Percentiles rank a stretch among this genome's conserved stretches.
Conservation (phyloP, 305 asterid genomes). For the Andrographis paniculata region DNA sequence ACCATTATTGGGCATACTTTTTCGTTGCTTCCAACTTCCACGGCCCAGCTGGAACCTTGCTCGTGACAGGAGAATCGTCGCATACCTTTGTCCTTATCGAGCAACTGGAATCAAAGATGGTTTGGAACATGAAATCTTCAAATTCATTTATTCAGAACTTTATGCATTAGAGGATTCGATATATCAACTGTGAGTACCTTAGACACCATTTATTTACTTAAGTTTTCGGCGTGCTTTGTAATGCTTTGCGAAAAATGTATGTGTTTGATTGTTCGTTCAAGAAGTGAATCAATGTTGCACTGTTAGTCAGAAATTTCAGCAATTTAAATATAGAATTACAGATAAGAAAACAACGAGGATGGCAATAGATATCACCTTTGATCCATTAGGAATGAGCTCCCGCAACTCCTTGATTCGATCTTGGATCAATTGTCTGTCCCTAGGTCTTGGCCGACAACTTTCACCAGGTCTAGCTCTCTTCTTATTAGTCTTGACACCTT, state of each 20-base stretch:
- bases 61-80: no score
- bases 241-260: constrained; percentile 78
- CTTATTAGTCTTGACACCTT: constrained; percentile 37
- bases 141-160: constrained; percentile 25
- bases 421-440: constrained; percentile 89
- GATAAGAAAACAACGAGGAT: not conserved
- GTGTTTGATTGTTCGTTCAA: constrained; percentile 75
- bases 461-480: constrained; percentile 78
- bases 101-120: constrained; percentile 35
- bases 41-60: constrained; percentile 92
- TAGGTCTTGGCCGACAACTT: constrained; percentile 76
- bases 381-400: constrained; percentile 75
- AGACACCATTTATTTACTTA: no score
- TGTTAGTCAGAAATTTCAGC: constrained; percentile 27
- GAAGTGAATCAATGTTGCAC: constrained; percentile 84
- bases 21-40: constrained; percentile 67
- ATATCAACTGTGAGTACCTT: no score
- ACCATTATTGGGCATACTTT: constrained; percentile 68
- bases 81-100: constrained; percentile 47
- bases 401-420: constrained; percentile 79
- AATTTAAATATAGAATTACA: not conserved
- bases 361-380: constrained; percentile 44
- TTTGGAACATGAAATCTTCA: no score
- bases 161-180: no score
- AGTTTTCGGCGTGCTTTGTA: constrained; percentile 68